Base-by-base conservation (phyloP, 1,139 yeast genomes). In the Candida anutae region DNA sequence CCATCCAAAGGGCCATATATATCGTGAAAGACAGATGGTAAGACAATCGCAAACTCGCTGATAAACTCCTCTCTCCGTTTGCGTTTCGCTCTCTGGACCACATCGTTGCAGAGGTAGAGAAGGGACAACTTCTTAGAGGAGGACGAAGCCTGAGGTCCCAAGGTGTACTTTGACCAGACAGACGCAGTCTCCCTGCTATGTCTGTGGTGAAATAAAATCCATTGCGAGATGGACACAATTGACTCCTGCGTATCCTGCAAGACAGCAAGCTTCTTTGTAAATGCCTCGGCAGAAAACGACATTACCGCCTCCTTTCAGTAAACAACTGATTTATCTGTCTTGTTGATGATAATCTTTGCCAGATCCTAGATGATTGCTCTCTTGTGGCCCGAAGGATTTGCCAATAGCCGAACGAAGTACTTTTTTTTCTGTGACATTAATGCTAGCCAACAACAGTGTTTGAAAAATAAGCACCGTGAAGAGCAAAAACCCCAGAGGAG, bases 161-260 rank as follows among this genome's bases (percentile, higher is more conserved):
- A 34, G 11, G 73, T 50, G 37, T 62, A 68, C 13, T 57, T 49
- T 5, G 71, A 55, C 95, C 94, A 85, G 11, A 72, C 54, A 23
- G 59, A 50, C 3, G 85, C 83, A 15, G 77, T 67, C 25, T 70
- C 71, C 8, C 53, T 53, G 15, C 80, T 74, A 41, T 79, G 73
- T 29, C 88, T 62, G 40, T 80, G 74, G 49, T 84, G 88, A 55
- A 83, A 83, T 36, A 84, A 57, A 22, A 78, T 78, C 94, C 94
- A 85, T 48, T 82, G 93, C 0, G 94, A 77, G 3, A 84, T 76
- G 5, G 85, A 69, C 17, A 82, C 90, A 41, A 84, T 84, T 8
- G 88, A 74, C 35, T 83, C 93, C 47, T 81, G 94, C 0, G 94
- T 77, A 39, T 81, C 94, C 43, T 75, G 79, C 26, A 84, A 61